Percentiles rank a stretch among this genome's conserved stretches.
phyloP scores from a whole-genome alignment of 2,329 filamentous ascomycete genomes.

The Byssothecium circinans region DNA sequence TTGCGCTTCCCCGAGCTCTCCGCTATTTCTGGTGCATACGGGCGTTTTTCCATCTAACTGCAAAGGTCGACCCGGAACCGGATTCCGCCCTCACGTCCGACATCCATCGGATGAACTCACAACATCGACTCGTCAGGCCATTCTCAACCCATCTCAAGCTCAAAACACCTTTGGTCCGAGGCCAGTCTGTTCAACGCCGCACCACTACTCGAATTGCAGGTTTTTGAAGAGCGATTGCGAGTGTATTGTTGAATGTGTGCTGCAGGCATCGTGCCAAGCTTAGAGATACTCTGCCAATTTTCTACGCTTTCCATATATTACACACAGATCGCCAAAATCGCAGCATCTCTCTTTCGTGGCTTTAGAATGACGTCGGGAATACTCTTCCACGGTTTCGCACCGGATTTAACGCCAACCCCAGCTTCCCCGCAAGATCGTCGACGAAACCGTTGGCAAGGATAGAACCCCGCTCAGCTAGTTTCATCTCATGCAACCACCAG shows the following conservation, averaged over 20 bases:
- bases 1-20: too few species aligned
- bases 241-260: too few species aligned
- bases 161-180: conserved; percentile 12
- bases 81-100: conserved; percentile 16
- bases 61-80: conserved; percentile 8
- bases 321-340: background rate
- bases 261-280: too few species aligned
- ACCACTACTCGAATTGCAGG: too few species aligned
- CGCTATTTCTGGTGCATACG: too few species aligned
- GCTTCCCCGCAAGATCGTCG: conserved; percentile 34
- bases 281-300: too few species aligned
- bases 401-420: conserved; percentile 17
- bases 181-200: background rate
- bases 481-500: conserved; percentile 8
- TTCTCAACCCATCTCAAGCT: conserved; percentile 12
- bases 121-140: conserved; percentile 7
- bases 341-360: background rate
- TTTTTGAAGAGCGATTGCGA: too few species aligned
- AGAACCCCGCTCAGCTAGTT: conserved; percentile 13
- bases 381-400: conserved; percentile 12
- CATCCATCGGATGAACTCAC: conserved; percentile 32
- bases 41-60: too few species aligned
- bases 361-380: conserved; percentile 12
- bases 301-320: background rate
- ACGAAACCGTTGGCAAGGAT: conserved; percentile 10